These are phyloP conservation scores for Lentinula raphanica DNA, from an alignment of 768 basidiomycete species.

Conservation along the genomic window DNA sequence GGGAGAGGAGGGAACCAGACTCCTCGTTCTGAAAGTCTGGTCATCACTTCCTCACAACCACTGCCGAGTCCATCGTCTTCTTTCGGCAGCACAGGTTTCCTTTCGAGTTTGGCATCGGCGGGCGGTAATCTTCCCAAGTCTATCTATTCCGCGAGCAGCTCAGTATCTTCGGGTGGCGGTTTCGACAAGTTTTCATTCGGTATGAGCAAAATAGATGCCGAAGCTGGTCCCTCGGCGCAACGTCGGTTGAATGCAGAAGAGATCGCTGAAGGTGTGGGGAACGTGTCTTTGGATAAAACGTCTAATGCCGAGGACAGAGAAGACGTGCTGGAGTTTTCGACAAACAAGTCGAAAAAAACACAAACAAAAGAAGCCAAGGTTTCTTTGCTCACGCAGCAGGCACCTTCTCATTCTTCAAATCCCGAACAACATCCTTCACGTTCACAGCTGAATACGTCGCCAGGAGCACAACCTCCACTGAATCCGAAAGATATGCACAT, in stretches of 20 bases:
- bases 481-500: neutral
- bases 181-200: constrained; percentile 87
- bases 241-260: constrained; percentile 5
- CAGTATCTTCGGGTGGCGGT: constrained; percentile 16
- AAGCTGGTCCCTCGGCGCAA: constrained; percentile 24
- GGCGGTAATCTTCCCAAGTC: constrained; percentile 2
- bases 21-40: constrained; percentile 66
- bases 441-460: constrained; percentile 9
- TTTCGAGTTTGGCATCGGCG: constrained; percentile 8
- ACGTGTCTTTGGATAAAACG: constrained; percentile 34
- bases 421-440: neutral
- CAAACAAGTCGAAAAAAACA: neutral
- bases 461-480: neutral
- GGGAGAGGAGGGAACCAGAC: constrained; percentile 97
- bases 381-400: constrained; percentile 57
- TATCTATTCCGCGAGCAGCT: constrained; percentile 7
- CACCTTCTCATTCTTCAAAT: constrained; percentile 25
- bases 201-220: constrained; percentile 83
- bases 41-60: constrained; percentile 92
- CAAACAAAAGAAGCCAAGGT: constrained; percentile 39
- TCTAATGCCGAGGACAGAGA: constrained; percentile 27
- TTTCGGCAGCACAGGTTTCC: constrained; percentile 53
- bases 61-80: constrained; percentile 82
- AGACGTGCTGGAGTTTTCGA: constrained; percentile 4
- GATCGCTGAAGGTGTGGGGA: constrained; percentile 47